Percentiles rank a stretch among this genome's conserved stretches.
These are phyloP conservation scores for Haberlea rhodopensis DNA, from an alignment of 257 asterid species.

Conservation along the genomic window DNA sequence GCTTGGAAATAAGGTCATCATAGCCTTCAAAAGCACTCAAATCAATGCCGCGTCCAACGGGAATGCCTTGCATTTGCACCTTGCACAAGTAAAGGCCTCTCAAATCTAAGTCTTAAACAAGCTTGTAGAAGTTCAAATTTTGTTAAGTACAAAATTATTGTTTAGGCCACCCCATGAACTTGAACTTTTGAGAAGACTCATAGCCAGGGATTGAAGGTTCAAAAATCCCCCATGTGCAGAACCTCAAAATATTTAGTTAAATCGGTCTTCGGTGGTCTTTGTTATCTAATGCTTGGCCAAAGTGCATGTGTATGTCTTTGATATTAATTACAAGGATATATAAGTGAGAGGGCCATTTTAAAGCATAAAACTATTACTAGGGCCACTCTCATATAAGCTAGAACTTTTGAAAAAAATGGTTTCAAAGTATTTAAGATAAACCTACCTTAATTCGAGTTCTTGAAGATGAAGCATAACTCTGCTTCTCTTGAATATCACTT, in stretches of 20 bases:
- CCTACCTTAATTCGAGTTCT: slow-evolving; percentile 79
- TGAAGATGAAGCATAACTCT: slow-evolving; percentile 35
- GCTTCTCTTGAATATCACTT: slow-evolving; percentile 40
- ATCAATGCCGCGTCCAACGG: slow-evolving; percentile 83
- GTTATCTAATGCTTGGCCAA: too few species aligned
- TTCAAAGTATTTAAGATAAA: not conserved
- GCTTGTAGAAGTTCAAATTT: not conserved
- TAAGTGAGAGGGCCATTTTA: too few species aligned
- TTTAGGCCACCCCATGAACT: too few species aligned
- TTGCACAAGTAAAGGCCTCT: slow-evolving; percentile 21
- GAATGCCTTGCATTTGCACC: slow-evolving; percentile 87
- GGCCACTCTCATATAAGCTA: too few species aligned
- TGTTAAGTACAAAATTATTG: not conserved
- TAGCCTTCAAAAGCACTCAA: slow-evolving; percentile 49
- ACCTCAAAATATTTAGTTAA: too few species aligned
- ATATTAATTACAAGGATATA: too few species aligned
- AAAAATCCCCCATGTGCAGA: too few species aligned
- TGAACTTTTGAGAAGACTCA: too few species aligned
- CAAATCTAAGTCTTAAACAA: not conserved
- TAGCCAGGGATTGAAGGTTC: too few species aligned
- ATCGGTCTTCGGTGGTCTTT: too few species aligned
- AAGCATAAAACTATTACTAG: too few species aligned
- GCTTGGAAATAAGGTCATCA: slow-evolving; percentile 38
- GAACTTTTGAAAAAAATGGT: not conserved
- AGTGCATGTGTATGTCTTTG: too few species aligned